Evolutionary conservation across 1,284 basidiomycete species (phyloP).

Genomic region (Rhodotorula mucilaginosa): DNA sequence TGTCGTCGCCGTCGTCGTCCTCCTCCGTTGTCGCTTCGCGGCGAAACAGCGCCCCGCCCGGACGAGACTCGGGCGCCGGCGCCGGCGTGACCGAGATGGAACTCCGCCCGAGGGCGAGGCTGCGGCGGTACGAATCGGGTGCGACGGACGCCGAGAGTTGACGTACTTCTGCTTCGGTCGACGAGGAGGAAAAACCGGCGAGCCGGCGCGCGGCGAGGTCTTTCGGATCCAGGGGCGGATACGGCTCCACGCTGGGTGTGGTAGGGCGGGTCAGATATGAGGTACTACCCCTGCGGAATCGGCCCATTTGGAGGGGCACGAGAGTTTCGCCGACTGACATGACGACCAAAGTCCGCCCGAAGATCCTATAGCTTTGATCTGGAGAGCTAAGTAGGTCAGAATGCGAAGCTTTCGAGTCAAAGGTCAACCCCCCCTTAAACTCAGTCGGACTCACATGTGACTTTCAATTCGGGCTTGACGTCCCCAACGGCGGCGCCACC

Average conservation of each 20-base stretch:
- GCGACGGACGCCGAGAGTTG: conserved; percentile 28
- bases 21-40: conserved; percentile 7
- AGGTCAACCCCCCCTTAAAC: background rate
- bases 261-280: too few relatives aligned
- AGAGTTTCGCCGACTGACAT: conserved; percentile 16
- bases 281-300: too few relatives aligned
- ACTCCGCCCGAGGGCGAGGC: background rate
- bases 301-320: background rate
- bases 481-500: conserved; percentile 17
- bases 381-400: background rate
- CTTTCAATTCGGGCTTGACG: conserved; percentile 30
- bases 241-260: conserved; percentile 34
- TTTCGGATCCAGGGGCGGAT: conserved; percentile 23
- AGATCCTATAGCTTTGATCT: conserved; percentile 38
- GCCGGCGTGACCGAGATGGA: conserved; percentile 18
- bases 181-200: background rate
- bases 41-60: conserved; percentile 9
- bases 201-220: conserved; percentile 5
- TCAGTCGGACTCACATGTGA: conserved; percentile 20
- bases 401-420: background rate
- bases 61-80: background rate
- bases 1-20: background rate
- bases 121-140: conserved; percentile 13
- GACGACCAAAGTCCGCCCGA: conserved; percentile 35
- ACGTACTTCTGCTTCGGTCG: conserved; percentile 16